Conservation (phyloP, 768 basidiomycete species). For the Tephrocybe rancida region DNA sequence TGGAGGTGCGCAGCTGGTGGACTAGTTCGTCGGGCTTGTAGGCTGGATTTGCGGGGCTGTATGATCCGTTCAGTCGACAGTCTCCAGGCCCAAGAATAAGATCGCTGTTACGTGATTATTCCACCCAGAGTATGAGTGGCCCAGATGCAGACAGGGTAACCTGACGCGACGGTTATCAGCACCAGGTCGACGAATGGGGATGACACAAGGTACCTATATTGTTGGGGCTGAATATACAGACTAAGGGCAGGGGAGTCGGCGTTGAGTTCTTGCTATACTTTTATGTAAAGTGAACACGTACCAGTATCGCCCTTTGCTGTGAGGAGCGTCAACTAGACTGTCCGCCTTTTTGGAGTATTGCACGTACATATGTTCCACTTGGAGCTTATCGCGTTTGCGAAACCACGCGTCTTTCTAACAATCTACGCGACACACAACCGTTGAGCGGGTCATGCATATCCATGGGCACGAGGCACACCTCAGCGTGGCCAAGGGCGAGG, state of each 20-base stretch:
- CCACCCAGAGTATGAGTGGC: conserved; percentile 60
- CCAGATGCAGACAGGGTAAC: conserved; percentile 60
- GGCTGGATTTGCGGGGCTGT: conserved; percentile 63
- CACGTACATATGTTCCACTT: conserved; percentile 51
- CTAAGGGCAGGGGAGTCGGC: conserved; percentile 29
- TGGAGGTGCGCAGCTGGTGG: conserved; percentile 54
- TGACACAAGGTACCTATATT: conserved; percentile 47
- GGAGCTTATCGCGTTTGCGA: conserved; percentile 55
- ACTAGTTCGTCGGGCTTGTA: conserved; percentile 60
- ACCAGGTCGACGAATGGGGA: background rate
- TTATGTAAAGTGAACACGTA: conserved; percentile 23
- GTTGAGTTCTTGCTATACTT: background rate
- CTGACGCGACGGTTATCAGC: conserved; percentile 28
- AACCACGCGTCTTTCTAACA: conserved; percentile 43
- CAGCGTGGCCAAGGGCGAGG: conserved; percentile 40
- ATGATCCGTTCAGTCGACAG: conserved; percentile 18
- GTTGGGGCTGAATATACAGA: conserved; percentile 67
- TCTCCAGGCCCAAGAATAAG: background rate
- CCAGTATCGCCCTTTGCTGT: conserved; percentile 56
- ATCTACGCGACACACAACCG: conserved; percentile 28
- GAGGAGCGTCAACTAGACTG: background rate
- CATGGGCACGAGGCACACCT: conserved; percentile 38
- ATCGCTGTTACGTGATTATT: conserved; percentile 51
- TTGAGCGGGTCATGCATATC: background rate
- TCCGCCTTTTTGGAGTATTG: background rate